A percentile compares a stretch with the other conserved stretches of the same genome.
These are phyloP conservation scores for Ceratobasidium papillatum DNA, from an alignment of 1,284 basidiomycete species.

Conservation along the genomic window DNA sequence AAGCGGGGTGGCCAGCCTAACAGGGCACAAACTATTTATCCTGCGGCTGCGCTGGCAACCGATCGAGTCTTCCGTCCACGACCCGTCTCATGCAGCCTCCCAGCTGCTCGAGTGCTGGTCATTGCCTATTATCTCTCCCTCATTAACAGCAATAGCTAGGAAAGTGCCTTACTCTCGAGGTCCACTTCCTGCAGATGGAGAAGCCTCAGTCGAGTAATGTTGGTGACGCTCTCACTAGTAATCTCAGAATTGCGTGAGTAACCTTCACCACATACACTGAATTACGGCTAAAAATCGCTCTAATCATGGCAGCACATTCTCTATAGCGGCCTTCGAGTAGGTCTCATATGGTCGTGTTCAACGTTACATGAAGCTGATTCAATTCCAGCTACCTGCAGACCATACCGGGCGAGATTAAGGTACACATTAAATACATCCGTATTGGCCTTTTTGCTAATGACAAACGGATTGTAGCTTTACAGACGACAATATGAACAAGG, in stretches of 20 bases:
- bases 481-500: slow-evolving; percentile 12
- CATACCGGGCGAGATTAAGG: slow-evolving; percentile 34
- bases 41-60: slow-evolving; percentile 27
- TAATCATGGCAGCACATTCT: slow-evolving; percentile 7
- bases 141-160: slow-evolving; percentile 20
- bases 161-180: slow-evolving; percentile 13
- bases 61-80: slow-evolving; percentile 6
- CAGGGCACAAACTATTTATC: slow-evolving; percentile 13
- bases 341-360: not conserved
- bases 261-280: not conserved
- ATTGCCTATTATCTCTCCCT: not conserved
- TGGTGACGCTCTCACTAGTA: slow-evolving; percentile 15
- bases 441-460: not conserved
- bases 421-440: not conserved
- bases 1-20: not conserved
- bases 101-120: slow-evolving; percentile 19
- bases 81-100: slow-evolving; percentile 26
- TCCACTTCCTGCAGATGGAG: not conserved
- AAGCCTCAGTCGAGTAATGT: slow-evolving; percentile 11
- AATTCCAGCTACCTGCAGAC: slow-evolving; percentile 20
- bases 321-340: slow-evolving; percentile 26
- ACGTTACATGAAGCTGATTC: not conserved
- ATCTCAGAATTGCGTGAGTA: slow-evolving; percentile 24
- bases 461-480: slow-evolving; percentile 9
- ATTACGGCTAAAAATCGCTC: not conserved